Conservation (phyloP, 2,329 filamentous ascomycete genomes). For the Colletotrichum lini region DNA sequence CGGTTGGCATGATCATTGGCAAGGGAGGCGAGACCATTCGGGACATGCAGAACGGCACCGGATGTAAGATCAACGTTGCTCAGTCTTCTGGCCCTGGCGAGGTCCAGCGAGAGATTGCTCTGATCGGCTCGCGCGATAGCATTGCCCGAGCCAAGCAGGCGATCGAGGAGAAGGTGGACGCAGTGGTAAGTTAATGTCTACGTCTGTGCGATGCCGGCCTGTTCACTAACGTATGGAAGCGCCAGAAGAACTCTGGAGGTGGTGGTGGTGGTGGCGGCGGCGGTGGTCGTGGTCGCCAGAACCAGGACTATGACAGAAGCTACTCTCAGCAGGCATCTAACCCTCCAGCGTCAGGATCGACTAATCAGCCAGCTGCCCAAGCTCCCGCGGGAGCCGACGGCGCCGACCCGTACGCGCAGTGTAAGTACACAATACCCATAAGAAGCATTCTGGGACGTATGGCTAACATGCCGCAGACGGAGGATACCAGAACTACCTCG, state of each 20-base stretch:
- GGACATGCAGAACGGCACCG: conserved; percentile 89
- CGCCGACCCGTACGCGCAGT: conserved; percentile 82
- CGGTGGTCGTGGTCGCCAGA: conserved; percentile 58
- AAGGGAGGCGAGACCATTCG: conserved; percentile 96
- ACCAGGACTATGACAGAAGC: conserved; percentile 69
- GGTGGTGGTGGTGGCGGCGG: conserved; percentile 59
- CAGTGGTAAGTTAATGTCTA: conserved; percentile 74
- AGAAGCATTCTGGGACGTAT: conserved; percentile 10
- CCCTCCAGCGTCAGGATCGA: conserved; percentile 47
- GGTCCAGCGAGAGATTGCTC: conserved; percentile 86
- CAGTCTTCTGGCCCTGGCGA: conserved; percentile 84
- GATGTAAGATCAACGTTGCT: conserved; percentile 95
- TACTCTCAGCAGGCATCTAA: conserved; percentile 65
- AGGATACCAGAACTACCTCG: conserved; percentile 85
- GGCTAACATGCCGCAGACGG: conserved; percentile 70
- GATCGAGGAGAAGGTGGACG: conserved; percentile 93
- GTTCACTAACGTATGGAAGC: conserved; percentile 56
- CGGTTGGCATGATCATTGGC: conserved; percentile 96
- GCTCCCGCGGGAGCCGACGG: conserved; percentile 64
- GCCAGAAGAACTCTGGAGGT: conserved; percentile 68
- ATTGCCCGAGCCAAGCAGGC: conserved; percentile 86
- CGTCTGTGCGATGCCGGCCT: neutral
- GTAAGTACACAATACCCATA: conserved; percentile 60
- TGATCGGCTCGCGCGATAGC: conserved; percentile 83
- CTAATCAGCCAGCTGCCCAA: conserved; percentile 60